Evolutionary conservation across 2,329 filamentous ascomycete genomes (phyloP), one percentile per base, ranked within the genome.

Genomic region (Dryadomyces quercus-mongolicae): DNA sequence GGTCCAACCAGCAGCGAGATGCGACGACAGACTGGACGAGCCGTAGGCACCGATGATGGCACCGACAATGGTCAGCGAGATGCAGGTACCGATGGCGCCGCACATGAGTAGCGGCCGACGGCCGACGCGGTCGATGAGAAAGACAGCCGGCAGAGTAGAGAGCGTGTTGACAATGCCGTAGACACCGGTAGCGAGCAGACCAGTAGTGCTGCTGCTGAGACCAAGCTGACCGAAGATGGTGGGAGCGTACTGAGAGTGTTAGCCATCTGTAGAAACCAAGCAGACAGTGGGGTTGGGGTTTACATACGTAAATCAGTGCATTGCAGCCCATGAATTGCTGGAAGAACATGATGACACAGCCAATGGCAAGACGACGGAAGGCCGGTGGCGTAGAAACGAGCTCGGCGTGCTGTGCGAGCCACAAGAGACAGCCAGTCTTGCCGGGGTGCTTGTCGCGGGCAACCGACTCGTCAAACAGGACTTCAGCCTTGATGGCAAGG

Each of bases 321-420:
- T 52, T 52, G 50, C 40, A 45, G 16, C 50, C 50, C 40, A 34
- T 45, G n/a, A 52, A 45, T 42, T 52, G 50, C 50, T 52, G 50
- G 16, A 45, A 45, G 22, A 52, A 38, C 47, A 49, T 49, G 47
- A 49, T 49, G 34, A 21, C 13, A 21, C 45, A 48, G 45, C 45
- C 45, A 21, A 48, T 34, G 45, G 45, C 21, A 16, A 49, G 31
- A 21, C 34, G 49, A 16, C 49, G 34, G 36, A 42, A 51, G 18
- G 9, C 20, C 3, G 45, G 45, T 22, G 10, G n/a, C 6, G 45
- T 31, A 7, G 47, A 36, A 13, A 36, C 25, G 31, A 38, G 49
- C 49, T 51, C 49, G 5, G 18, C 18, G 49, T 51, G 20, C 49
- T 51, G 49, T 1, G 49, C 9, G 7, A 38, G 3, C 49, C 49